Conservation (phyloP, 2,329 filamentous ascomycete genomes). For the Diaporthe sp. region DNA sequence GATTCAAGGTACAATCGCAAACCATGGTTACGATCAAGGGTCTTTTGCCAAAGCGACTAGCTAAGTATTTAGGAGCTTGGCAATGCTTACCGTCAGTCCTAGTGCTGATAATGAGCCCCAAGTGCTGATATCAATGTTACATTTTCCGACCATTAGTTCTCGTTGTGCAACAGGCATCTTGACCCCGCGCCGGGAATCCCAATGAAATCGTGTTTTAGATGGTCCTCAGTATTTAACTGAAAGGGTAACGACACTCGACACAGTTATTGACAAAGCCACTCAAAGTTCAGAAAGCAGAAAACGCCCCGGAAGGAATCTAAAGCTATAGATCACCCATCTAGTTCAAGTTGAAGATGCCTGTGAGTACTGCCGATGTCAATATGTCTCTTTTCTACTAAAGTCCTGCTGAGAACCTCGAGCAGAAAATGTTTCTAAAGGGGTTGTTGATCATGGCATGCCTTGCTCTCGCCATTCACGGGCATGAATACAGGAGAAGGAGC, state of each 20-base stretch:
- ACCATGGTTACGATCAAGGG: background rate
- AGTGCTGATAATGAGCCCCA: background rate
- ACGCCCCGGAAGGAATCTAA: background rate
- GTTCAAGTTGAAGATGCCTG: background rate
- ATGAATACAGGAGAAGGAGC: background rate
- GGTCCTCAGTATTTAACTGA: background rate
- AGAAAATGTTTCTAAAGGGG: background rate
- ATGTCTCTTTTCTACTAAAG: fast-evolving
- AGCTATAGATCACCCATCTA: background rate
- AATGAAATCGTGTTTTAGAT: background rate
- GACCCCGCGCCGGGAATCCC: constrained; percentile 24
- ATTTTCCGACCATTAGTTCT: background rate
- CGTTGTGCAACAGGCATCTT: background rate
- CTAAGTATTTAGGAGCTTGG: constrained; percentile 10
- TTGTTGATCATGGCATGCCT: constrained; percentile 3
- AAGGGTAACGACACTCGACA: background rate
- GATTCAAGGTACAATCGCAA: background rate
- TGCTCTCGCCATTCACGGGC: background rate
- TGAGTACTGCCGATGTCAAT: background rate
- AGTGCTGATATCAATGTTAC: constrained; percentile 3
- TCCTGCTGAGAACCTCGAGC: background rate
- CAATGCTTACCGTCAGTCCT: background rate
- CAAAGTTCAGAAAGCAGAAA: background rate
- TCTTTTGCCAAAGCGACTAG: background rate
- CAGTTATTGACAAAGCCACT: no score